These are phyloP conservation scores for Alliaria petiolata DNA, from an alignment of 345 rosid species.

Conservation along the genomic window DNA sequence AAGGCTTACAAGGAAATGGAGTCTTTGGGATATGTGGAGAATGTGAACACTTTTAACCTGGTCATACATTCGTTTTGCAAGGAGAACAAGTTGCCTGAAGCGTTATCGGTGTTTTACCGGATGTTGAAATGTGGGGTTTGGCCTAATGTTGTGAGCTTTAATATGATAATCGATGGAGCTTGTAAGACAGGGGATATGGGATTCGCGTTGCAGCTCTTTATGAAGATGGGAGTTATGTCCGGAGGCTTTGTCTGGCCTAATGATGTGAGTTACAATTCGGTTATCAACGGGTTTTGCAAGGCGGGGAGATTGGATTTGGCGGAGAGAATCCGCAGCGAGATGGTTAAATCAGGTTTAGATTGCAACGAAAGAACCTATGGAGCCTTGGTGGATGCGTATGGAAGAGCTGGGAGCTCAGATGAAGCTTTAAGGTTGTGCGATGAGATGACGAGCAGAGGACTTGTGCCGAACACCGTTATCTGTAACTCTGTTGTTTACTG, in stretches of 20 bases:
- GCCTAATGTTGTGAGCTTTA: constrained; percentile 71
- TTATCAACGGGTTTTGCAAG: constrained; percentile 66
- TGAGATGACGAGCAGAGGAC: constrained; percentile 57
- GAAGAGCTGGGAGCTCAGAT: constrained; percentile 46
- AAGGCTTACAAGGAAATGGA: constrained; percentile 46
- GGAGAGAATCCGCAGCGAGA: constrained; percentile 36
- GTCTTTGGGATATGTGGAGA: constrained; percentile 50
- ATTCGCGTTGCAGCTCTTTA: constrained; percentile 38
- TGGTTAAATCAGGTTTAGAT: constrained; percentile 47
- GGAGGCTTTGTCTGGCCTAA: constrained; percentile 41
- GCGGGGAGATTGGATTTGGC: constrained; percentile 48
- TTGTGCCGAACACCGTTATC: constrained; percentile 49
- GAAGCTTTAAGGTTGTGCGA: constrained; percentile 53
- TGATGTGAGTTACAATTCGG: constrained; percentile 48
- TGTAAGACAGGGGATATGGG: constrained; percentile 41
- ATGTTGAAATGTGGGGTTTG: constrained; percentile 56
- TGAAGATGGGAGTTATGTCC: constrained; percentile 53
- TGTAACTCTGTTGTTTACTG: constrained; percentile 58
- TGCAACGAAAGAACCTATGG: constrained; percentile 63
- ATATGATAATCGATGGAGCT: constrained; percentile 66
- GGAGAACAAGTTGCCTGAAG: constrained; percentile 42
- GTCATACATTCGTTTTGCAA: constrained; percentile 58
- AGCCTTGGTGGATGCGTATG: constrained; percentile 59
- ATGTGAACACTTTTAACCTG: constrained; percentile 56
- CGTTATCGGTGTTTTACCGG: constrained; percentile 49